These are phyloP conservation scores for Phytophthora multivora DNA, from an alignment of 352 stramenopile species.

Conservation along the genomic window DNA sequence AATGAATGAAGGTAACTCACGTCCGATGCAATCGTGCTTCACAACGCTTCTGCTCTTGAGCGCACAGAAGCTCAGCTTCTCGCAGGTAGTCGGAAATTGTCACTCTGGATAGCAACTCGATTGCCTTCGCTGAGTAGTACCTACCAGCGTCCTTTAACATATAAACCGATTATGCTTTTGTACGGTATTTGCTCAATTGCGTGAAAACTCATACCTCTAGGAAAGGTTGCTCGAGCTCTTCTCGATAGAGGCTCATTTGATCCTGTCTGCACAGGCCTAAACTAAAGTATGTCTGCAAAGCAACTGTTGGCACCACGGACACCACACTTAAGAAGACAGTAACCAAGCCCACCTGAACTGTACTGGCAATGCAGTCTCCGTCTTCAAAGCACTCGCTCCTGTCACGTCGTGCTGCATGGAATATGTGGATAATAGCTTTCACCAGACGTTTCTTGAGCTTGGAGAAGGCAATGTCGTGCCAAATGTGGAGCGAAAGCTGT, in stretches of 20 bases:
- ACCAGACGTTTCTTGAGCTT: constrained; percentile 76
- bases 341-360: constrained; percentile 57
- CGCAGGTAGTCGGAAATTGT: constrained; percentile 78
- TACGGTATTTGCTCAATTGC: not conserved
- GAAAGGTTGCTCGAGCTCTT: constrained; percentile 78
- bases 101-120: constrained; percentile 64
- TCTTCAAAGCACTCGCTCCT: constrained; percentile 74
- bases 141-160: constrained; percentile 54
- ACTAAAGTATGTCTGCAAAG: constrained; percentile 75
- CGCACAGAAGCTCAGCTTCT: constrained; percentile 72
- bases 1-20: constrained; percentile 41
- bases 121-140: constrained; percentile 74
- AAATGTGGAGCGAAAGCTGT: constrained; percentile 86
- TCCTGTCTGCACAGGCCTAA: constrained; percentile 77
- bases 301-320: constrained; percentile 1
- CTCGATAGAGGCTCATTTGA: constrained; percentile 80
- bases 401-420: constrained; percentile 52
- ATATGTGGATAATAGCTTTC: constrained; percentile 69
- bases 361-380: constrained; percentile 66
- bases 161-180: not conserved
- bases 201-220: constrained; percentile 44
- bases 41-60: constrained; percentile 81
- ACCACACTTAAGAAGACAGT: not conserved
- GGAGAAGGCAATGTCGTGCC: constrained; percentile 78
- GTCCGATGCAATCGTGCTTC: constrained; percentile 76